A percentile compares a stretch with the other conserved stretches of the same genome.
Conservation (phyloP, 2,329 filamentous ascomycete species). For the Aspergillus novofumigatus region DNA sequence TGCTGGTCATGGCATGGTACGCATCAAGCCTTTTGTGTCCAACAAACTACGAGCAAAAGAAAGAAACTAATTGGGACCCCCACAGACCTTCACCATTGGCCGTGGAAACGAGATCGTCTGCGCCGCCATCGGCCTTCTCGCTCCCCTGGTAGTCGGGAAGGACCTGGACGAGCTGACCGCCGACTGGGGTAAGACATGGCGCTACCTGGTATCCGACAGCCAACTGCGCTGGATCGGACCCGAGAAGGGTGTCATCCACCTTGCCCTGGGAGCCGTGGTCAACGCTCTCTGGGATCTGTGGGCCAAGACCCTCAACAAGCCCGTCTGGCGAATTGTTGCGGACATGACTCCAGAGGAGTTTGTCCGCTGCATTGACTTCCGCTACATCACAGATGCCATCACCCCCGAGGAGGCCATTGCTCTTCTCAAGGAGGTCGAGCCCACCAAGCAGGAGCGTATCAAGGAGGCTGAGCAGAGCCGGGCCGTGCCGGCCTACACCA, state of each 20-base stretch:
- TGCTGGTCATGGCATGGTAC: slow-evolving; percentile 41
- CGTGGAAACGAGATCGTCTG: slow-evolving; percentile 92
- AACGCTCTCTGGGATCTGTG: slow-evolving; percentile 96
- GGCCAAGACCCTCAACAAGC: slow-evolving; percentile 81
- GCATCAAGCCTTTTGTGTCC: neutral
- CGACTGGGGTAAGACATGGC: slow-evolving; percentile 86
- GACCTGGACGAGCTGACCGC: slow-evolving; percentile 71
- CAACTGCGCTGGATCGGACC: slow-evolving; percentile 92
- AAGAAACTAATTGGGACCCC: neutral
- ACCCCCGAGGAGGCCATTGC: slow-evolving; percentile 77
- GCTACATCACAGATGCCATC: slow-evolving; percentile 91
- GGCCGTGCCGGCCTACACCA: slow-evolving; percentile 88
- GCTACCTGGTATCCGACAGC: slow-evolving; percentile 83
- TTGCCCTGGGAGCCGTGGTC: slow-evolving; percentile 81
- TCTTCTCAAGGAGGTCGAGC: slow-evolving; percentile 63
- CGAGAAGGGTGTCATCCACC: slow-evolving; percentile 90
- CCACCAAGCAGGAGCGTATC: slow-evolving; percentile 66
- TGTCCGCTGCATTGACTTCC: slow-evolving; percentile 84
- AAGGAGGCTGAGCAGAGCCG: slow-evolving; percentile 67
- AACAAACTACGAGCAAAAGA: slow-evolving; percentile 1
- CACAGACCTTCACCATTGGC: slow-evolving; percentile 44
- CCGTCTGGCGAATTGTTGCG: slow-evolving; percentile 83
- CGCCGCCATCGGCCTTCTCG: slow-evolving; percentile 73
- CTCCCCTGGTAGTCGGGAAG: slow-evolving; percentile 68
- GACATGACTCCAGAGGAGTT: slow-evolving; percentile 88